phyloP scores from a whole-genome alignment of 768 basidiomycete genomes.

The Aureoboletus auriporus region DNA sequence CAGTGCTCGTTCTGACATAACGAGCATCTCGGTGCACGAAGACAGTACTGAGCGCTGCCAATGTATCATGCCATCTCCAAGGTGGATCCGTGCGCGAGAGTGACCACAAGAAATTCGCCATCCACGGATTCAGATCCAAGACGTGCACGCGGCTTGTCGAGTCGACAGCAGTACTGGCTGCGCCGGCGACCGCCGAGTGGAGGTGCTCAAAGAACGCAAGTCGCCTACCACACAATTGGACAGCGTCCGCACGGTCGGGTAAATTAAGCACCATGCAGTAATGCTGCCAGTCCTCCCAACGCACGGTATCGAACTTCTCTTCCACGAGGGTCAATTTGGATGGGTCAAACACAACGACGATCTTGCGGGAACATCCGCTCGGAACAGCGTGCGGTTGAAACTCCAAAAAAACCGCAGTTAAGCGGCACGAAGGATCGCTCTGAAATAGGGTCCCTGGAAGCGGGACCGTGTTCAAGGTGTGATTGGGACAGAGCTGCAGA shows the following conservation, averaged over 20 bases:
- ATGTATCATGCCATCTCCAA: constrained; percentile 29
- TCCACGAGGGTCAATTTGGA: constrained; percentile 43
- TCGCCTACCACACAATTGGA: constrained; percentile 28
- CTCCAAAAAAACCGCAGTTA: constrained; percentile 40
- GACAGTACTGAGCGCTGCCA: constrained; percentile 27
- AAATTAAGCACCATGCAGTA: constrained; percentile 31
- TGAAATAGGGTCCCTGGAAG: constrained; percentile 51
- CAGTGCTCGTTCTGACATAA: constrained; percentile 36
- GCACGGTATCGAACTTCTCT: constrained; percentile 42
- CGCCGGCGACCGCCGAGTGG: too few relatives aligned
- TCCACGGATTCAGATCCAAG: constrained; percentile 29
- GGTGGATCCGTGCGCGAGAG: constrained; percentile 24
- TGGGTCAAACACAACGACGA: constrained; percentile 53
- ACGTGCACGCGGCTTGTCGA: constrained; percentile 25
- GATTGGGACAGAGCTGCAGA: constrained; percentile 48
- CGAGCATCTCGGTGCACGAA: constrained; percentile 22
- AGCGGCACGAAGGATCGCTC: constrained; percentile 47
- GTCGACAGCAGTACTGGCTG: constrained; percentile 6
- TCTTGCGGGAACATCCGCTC: constrained; percentile 33
- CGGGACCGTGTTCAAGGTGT: constrained; percentile 35
- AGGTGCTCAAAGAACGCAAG: constrained; percentile 30
- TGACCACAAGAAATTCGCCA: constrained; percentile 22
- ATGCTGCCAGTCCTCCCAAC: constrained; percentile 55
- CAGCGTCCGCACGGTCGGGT: constrained; percentile 27
- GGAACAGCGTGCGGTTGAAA: constrained; percentile 38